phyloP scores from a whole-genome alignment of 306 rosid species.

The Cicer bijugum region DNA sequence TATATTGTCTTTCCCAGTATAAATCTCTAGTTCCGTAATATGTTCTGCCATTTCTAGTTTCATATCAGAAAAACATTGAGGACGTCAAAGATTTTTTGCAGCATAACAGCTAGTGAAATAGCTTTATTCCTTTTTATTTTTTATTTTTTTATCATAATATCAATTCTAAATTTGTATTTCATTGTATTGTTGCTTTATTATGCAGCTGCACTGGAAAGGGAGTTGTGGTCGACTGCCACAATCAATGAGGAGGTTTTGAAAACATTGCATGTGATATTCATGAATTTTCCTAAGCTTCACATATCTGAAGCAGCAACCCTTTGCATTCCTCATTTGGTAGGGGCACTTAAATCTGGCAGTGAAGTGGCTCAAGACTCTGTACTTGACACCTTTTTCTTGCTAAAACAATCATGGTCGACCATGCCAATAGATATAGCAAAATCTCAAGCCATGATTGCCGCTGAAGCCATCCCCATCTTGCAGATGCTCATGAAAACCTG shows the following conservation, averaged over 20 bases:
- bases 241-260: constrained; percentile 92
- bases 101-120: constrained; percentile 12
- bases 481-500: constrained; percentile 99
- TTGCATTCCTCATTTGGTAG: constrained; percentile 92
- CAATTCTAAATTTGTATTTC: constrained; percentile 19
- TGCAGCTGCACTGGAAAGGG: constrained; percentile 96
- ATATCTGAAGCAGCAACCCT: constrained; percentile 92
- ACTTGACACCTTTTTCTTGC: constrained; percentile 78
- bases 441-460: constrained; percentile 86
- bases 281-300: constrained; percentile 93
- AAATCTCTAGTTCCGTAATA: constrained; percentile 15
- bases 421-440: constrained; percentile 86
- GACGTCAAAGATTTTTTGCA: constrained; percentile 19
- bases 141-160: neutral
- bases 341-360: constrained; percentile 87
- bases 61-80: constrained; percentile 26
- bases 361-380: constrained; percentile 92
- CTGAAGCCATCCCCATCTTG: constrained; percentile 95
- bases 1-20: constrained; percentile 6
- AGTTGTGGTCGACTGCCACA: constrained; percentile 89
- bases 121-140: neutral
- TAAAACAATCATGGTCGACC: constrained; percentile 91
- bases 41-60: constrained; percentile 14
- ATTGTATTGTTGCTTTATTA: constrained; percentile 41
- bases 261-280: constrained; percentile 84